These are phyloP conservation scores for Rosellinia necatrix DNA, from an alignment of 2,329 filamentous ascomycete species.

Conservation along the genomic window DNA sequence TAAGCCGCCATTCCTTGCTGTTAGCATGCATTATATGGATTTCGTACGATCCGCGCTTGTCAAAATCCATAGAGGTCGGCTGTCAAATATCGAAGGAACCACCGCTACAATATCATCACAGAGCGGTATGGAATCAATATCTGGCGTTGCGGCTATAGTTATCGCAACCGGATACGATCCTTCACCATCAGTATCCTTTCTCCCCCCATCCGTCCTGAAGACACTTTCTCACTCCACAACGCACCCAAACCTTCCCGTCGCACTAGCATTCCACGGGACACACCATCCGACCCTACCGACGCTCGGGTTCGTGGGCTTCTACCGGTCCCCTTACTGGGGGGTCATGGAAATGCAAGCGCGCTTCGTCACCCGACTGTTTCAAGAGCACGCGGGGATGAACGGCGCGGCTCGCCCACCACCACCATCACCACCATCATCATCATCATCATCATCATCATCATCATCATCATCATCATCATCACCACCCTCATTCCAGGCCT, in stretches of 20 bases:
- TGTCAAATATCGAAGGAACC: constrained; percentile 44
- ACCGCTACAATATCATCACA: constrained; percentile 42
- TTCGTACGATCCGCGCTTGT: constrained; percentile 72
- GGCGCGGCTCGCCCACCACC: constrained; percentile 29
- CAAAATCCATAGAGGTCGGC: constrained; percentile 53
- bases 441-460: no score
- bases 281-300: constrained; percentile 63
- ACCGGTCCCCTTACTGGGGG: constrained; percentile 83
- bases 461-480: no score
- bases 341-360: constrained; percentile 86
- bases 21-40: constrained; percentile 74
- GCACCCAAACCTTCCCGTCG: constrained; percentile 63
- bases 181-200: constrained; percentile 65
- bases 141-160: constrained; percentile 68
- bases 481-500: constrained; percentile 44
- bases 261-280: constrained; percentile 70
- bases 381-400: constrained; percentile 10
- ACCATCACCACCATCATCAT: no score
- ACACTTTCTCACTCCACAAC: constrained; percentile 61
- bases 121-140: constrained; percentile 43
- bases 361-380: constrained; percentile 55
- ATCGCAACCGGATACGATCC: constrained; percentile 78
- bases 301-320: constrained; percentile 82
- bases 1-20: constrained; percentile 67
- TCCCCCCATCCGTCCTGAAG: constrained; percentile 60